Evolutionary conservation across 2,329 filamentous ascomycete genomes (phyloP).

Genomic region (Cladosporium phlei): DNA sequence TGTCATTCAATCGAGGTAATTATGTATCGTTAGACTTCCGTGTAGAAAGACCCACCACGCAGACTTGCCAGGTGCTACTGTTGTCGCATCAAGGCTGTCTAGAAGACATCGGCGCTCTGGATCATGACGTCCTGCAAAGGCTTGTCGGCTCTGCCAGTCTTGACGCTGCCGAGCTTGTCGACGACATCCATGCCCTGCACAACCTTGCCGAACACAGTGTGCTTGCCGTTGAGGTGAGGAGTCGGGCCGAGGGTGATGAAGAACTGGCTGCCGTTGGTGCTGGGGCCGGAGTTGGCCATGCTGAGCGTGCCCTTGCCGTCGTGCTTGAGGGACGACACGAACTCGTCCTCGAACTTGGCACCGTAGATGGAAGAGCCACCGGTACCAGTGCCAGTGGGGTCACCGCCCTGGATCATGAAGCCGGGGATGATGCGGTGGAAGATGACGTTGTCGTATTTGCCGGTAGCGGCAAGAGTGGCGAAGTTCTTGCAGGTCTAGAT

Average conservation of each 20-base stretch:
- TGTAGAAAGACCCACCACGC: no score
- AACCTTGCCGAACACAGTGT: slow-evolving; percentile 91
- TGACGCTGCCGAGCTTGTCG: slow-evolving; percentile 80
- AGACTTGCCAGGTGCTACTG: no score
- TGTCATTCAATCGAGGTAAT: no score
- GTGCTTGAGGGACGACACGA: slow-evolving; percentile 71
- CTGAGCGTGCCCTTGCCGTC: slow-evolving; percentile 74
- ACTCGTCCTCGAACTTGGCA: slow-evolving; percentile 83
- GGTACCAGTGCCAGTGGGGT: slow-evolving; percentile 39
- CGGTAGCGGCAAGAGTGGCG: slow-evolving; percentile 29
- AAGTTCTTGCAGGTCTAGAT: slow-evolving; percentile 33
- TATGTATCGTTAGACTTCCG: no score
- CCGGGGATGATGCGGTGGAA: slow-evolving; percentile 61
- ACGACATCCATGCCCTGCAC: slow-evolving; percentile 86
- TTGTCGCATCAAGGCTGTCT: no score
- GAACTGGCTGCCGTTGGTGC: slow-evolving; percentile 94
- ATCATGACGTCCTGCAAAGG: slow-evolving; percentile 81
- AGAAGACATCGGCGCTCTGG: slow-evolving; percentile 23
- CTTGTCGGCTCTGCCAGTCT: slow-evolving; percentile 72
- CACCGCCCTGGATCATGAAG: slow-evolving; percentile 82
- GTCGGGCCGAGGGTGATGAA: slow-evolving; percentile 73
- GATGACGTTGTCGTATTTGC: slow-evolving; percentile 34
- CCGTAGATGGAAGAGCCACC: slow-evolving; percentile 79
- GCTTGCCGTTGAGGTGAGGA: slow-evolving; percentile 83
- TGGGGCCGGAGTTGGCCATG: slow-evolving; percentile 90